phyloP scores from a whole-genome alignment of 768 basidiomycete species.

The Suillus paluster region DNA sequence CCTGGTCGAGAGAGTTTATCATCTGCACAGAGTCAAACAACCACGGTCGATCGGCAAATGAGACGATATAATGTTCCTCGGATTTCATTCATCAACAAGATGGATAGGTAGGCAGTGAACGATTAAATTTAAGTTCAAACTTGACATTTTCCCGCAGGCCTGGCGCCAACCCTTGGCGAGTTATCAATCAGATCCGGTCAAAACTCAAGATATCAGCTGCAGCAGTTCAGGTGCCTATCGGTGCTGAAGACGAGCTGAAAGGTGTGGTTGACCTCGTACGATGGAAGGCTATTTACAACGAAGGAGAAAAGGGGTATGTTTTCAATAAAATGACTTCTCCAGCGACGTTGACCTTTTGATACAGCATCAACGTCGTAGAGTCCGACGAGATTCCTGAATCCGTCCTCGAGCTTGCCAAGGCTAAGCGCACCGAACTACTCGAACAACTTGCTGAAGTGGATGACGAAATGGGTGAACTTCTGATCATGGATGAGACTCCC shows the following conservation, averaged over 20 bases:
- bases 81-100: slow-evolving; percentile 97
- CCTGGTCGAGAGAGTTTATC: background rate
- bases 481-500: slow-evolving; percentile 84
- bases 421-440: slow-evolving; percentile 89
- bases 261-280: slow-evolving; percentile 95
- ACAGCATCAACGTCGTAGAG: slow-evolving; percentile 76
- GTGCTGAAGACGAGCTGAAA: slow-evolving; percentile 80
- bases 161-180: slow-evolving; percentile 96
- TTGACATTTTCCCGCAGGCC: slow-evolving; percentile 53
- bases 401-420: slow-evolving; percentile 72
- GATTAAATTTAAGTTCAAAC: background rate
- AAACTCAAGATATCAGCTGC: slow-evolving; percentile 94
- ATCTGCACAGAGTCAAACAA: slow-evolving; percentile 84
- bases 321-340: background rate
- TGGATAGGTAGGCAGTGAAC: slow-evolving; percentile 74
- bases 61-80: slow-evolving; percentile 94
- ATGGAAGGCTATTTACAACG: slow-evolving; percentile 94
- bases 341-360: slow-evolving; percentile 3
- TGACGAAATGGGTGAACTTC: slow-evolving; percentile 90
- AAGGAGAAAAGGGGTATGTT: slow-evolving; percentile 90
- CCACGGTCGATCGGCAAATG: slow-evolving; percentile 99
- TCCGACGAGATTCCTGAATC: slow-evolving; percentile 87
- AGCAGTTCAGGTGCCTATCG: slow-evolving; percentile 95
- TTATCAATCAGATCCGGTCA: slow-evolving; percentile 86
- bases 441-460: slow-evolving; percentile 97